phyloP scores from a whole-genome alignment of 208 protist genomes.

The Crithidia sp. region DNA sequence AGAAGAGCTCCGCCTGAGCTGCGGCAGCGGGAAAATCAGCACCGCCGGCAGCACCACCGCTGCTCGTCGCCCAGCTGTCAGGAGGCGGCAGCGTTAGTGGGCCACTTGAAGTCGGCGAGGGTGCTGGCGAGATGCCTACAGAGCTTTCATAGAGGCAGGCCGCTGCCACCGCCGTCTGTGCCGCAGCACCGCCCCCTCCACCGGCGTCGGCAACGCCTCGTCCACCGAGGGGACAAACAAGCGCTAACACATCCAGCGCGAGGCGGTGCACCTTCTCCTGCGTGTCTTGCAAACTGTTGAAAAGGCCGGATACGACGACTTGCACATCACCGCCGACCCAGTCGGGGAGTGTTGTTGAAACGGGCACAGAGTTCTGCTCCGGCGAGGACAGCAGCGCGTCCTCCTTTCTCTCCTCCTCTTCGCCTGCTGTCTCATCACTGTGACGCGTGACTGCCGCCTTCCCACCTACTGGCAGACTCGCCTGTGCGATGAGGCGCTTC shows the following conservation, averaged over 20 bases:
- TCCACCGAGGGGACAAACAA: conserved; percentile 39
- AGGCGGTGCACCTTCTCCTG: conserved; percentile 47
- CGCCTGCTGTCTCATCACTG: background rate
- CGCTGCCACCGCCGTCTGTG: background rate
- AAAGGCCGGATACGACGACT: conserved; percentile 29
- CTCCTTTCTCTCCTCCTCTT: no score
- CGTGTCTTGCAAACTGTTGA: conserved; percentile 50
- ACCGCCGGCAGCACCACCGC: background rate
- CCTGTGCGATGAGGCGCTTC: conserved; percentile 36
- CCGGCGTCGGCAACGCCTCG: background rate
- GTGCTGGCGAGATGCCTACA: background rate
- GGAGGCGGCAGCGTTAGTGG: background rate
- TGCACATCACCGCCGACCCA: conserved; percentile 39
- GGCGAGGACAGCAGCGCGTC: background rate
- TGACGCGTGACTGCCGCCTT: background rate
- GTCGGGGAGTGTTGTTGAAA: conserved; percentile 14
- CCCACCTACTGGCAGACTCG: background rate
- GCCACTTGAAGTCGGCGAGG: background rate
- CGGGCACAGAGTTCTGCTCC: background rate
- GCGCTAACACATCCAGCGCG: conserved; percentile 50
- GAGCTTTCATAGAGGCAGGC: conserved; percentile 2
- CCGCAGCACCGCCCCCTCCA: no score
- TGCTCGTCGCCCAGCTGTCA: background rate
- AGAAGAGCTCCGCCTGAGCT: background rate
- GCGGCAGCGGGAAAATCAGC: background rate